Base-by-base conservation (phyloP, 345 rosid species). In the Bruguiera sexangula region DNA sequence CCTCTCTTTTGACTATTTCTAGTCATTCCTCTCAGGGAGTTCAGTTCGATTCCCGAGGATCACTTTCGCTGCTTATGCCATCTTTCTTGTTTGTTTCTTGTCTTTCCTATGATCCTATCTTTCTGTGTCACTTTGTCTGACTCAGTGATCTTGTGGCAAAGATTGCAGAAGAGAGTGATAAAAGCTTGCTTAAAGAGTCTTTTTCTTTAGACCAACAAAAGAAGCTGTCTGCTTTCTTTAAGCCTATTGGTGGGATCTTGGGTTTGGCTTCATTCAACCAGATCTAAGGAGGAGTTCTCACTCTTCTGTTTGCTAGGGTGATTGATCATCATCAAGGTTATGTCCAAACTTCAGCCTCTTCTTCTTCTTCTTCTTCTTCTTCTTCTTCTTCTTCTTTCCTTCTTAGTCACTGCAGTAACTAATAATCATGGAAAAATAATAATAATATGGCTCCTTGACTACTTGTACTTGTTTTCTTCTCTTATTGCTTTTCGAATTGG, bases 1-100 rank as follows among this genome's bases (percentile, higher is more conserved):
- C 30, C 20, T 29, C 65, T 50, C n/a, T 22, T 63, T 20, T 37
- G 66, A 70, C 81, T 62, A 36, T 50, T 32, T 59, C 62, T 34
- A 57, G 60, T 22, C 18, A 24, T 56, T 56, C 30, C 60, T 20
- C 11, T 54, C 15, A 22, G 60, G 61, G 61, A 71, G 34, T 75
- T 65, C 61, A 67, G 77, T 79, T 89, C 92, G 75, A 80, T 85
- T 81, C 88, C 91, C 86, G 80, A 91, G 88, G 83, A 80, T 66
- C 36, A 31, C 83, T 82, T 83, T 73, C 71, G 60, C 18, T 56
- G 16, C 50, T 43, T 24, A 8, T 21, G 15, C 29, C 60, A 66
- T 72, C 58, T 74, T 76, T 65, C 50, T 66, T 53, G 71, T 50
- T 32, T 69, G 62, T 29, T 61, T 59, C 65, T 63, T 62, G 43